Percentiles rank a stretch among this genome's conserved stretches.
These are phyloP conservation scores for Eutypa lata DNA, from an alignment of 2,329 filamentous ascomycete species.

Conservation along the genomic window DNA sequence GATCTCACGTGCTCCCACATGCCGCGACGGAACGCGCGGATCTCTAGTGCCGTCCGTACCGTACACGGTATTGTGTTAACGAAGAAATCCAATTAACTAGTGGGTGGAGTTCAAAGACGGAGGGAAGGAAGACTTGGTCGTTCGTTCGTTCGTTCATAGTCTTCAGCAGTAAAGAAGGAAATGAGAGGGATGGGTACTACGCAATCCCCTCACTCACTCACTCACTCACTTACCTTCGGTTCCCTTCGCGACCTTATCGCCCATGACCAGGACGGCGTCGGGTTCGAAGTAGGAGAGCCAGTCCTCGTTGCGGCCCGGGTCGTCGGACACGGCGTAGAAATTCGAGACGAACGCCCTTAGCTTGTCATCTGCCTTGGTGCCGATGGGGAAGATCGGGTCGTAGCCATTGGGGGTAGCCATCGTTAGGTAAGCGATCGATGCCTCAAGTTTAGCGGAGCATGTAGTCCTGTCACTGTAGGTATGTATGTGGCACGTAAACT, in stretches of 20 bases:
- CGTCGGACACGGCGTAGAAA: slow-evolving; percentile 45
- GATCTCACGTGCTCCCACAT: slow-evolving; percentile 42
- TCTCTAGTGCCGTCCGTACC: too few relatives aligned
- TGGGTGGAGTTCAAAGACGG: too few relatives aligned
- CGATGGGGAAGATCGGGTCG: slow-evolving; percentile 24
- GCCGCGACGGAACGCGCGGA: slow-evolving; percentile 34
- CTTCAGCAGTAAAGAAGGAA: too few relatives aligned
- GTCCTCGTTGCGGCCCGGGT: slow-evolving; percentile 35
- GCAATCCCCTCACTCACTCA: too few relatives aligned
- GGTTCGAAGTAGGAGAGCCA: slow-evolving; percentile 41
- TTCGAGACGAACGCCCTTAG: slow-evolving; percentile 36
- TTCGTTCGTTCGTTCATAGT: not conserved
- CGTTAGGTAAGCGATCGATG: not conserved
- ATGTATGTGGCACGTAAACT: too few relatives aligned
- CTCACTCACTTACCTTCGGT: slow-evolving; percentile 23
- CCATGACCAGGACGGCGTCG: slow-evolving; percentile 41
- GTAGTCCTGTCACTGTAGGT: too few relatives aligned
- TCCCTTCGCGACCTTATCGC: slow-evolving; percentile 35
- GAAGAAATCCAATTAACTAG: too few relatives aligned
- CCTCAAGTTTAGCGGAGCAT: too few relatives aligned
- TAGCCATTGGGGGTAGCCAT: slow-evolving; percentile 13
- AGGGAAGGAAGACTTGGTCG: too few relatives aligned
- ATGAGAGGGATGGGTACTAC: too few relatives aligned
- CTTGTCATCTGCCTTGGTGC: slow-evolving; percentile 9
- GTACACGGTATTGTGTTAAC: too few relatives aligned